Evolutionary conservation across 305 asterid species (phyloP).

Genomic region (Fraxinus dipetala): DNA sequence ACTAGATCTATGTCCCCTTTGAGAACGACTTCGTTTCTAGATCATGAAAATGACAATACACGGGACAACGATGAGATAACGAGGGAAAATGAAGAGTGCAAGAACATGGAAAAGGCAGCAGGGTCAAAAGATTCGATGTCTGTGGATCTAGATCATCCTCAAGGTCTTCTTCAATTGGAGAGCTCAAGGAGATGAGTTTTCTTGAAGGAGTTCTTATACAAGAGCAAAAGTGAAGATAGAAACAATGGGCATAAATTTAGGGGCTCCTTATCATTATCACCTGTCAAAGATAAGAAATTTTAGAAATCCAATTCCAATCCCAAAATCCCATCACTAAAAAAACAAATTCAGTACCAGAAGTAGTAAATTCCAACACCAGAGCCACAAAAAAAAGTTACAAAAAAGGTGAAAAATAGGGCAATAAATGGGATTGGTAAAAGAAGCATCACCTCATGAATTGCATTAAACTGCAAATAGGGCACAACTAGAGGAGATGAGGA

Average conservation of each 20-base stretch:
- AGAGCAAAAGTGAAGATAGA: constrained; percentile 90
- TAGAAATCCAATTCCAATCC: constrained; percentile 13
- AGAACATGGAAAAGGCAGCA: constrained; percentile 9
- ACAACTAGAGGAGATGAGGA: constrained; percentile 28
- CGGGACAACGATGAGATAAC: constrained; percentile 17
- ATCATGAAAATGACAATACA: background rate
- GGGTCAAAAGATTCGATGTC: constrained; percentile 40
- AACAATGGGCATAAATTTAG: constrained; percentile 63
- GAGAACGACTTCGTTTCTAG: constrained; percentile 31
- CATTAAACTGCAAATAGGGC: constrained; percentile 30
- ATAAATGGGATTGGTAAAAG: constrained; percentile 39
- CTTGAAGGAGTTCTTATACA: constrained; percentile 72
- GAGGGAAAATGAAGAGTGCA: background rate
- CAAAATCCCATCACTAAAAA: constrained; percentile 23
- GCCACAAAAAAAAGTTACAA: background rate
- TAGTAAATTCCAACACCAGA: background rate
- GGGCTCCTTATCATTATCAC: constrained; percentile 61
- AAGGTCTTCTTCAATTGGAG: constrained; percentile 65
- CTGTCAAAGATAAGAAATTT: constrained; percentile 53
- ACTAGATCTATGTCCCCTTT: constrained; percentile 90
- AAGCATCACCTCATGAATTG: constrained; percentile 43
- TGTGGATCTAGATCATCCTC: constrained; percentile 45
- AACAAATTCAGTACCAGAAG: background rate
- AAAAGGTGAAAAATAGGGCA: constrained; percentile 32
- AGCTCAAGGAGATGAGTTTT: constrained; percentile 74